A percentile compares a stretch with the other conserved stretches of the same genome.
Conservation (phyloP, 352 stramenopile genomes). For the Pythium vanterpoolii region DNA sequence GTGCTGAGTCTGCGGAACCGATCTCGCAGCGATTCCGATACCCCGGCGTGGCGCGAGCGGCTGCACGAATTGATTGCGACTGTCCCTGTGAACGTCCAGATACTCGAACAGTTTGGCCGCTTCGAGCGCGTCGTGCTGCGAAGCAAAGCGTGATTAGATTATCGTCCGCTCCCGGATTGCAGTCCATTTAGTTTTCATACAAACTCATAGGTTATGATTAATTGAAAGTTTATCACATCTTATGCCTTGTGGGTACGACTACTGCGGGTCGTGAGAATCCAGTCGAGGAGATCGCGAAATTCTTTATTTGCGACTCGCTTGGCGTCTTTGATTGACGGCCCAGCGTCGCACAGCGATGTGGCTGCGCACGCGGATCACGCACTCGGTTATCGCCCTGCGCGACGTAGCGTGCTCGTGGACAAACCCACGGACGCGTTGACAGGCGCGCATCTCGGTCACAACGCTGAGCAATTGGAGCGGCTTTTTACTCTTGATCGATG, state of each 20-base stretch:
- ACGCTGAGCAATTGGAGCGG: not conserved
- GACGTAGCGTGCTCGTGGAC: not conserved
- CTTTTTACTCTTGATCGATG: not conserved
- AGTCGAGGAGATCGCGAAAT: not conserved
- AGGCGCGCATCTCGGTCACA: not conserved
- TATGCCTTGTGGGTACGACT: too few species aligned
- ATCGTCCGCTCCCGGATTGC: not conserved
- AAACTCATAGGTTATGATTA: not conserved
- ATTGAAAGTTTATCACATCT: not conserved
- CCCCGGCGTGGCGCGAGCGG: conserved; percentile 8
- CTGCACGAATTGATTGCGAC: not conserved
- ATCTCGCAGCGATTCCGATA: conserved; percentile 18
- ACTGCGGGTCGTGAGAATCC: not conserved
- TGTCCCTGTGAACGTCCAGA: not conserved
- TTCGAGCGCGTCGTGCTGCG: conserved; percentile 8
- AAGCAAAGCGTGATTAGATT: not conserved
- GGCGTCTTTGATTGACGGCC: not conserved
- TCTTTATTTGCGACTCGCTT: not conserved
- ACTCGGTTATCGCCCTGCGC: not conserved
- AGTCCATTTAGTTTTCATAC: not conserved
- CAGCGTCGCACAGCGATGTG: not conserved
- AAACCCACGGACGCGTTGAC: not conserved
- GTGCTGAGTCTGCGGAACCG: conserved; percentile 11
- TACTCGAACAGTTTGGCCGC: conserved; percentile 8
- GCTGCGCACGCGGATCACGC: not conserved